These are phyloP conservation scores for Hygrophoropsis aurantiaca DNA, from an alignment of 768 basidiomycete genomes.

Conservation along the genomic window DNA sequence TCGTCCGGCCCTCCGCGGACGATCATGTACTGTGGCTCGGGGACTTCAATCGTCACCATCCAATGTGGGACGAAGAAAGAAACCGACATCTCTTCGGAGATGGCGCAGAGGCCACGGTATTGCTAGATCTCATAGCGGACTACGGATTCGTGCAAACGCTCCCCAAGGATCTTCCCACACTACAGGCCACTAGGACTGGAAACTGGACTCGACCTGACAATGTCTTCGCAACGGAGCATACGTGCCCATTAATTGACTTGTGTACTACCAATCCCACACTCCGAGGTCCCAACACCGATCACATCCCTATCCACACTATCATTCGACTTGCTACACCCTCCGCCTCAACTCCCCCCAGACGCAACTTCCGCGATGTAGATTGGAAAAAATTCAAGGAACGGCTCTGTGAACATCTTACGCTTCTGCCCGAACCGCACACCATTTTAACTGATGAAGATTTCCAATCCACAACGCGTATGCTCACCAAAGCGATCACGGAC, in stretches of 20 bases:
- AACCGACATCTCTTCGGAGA: conserved; percentile 23
- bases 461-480: neutral
- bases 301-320: conserved; percentile 29
- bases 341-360: neutral
- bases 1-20: neutral
- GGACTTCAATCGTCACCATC: conserved; percentile 34
- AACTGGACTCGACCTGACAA: conserved; percentile 38
- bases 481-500: neutral
- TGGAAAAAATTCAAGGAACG: conserved; percentile 18
- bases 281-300: conserved; percentile 26
- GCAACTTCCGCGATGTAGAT: conserved; percentile 21
- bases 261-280: conserved; percentile 20
- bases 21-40: conserved; percentile 23
- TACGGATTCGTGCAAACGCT: conserved; percentile 28
- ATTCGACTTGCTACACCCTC: conserved; percentile 15
- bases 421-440: neutral
- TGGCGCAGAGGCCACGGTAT: conserved; percentile 4
- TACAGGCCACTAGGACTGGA: conserved; percentile 13
- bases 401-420: conserved; percentile 2
- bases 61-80: conserved; percentile 23
- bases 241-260: conserved; percentile 10
- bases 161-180: conserved; percentile 25
- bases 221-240: conserved; percentile 23
- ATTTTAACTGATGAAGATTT: neutral
- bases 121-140: conserved; percentile 18